These are phyloP conservation scores for Saccharomycopsis babjevae DNA, from an alignment of 805 yeast species.

Conservation along the genomic window DNA sequence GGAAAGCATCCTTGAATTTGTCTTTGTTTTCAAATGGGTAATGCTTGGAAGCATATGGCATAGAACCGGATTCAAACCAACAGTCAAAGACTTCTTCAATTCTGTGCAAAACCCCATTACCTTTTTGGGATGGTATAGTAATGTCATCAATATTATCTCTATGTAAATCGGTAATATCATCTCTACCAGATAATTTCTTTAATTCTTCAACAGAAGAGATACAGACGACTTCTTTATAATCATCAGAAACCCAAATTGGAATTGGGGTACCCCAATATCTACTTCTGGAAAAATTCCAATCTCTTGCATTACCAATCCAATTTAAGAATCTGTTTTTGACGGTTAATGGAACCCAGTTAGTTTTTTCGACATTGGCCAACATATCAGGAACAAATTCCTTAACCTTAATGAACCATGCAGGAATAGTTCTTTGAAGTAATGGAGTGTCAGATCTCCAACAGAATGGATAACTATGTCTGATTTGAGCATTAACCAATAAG, in stretches of 20 bases:
- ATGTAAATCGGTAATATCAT: constrained; percentile 80
- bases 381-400: constrained; percentile 80
- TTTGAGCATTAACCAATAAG: constrained; percentile 66
- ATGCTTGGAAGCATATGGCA: constrained; percentile 97
- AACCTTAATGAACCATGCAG: constrained; percentile 96
- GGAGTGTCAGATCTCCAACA: constrained; percentile 99
- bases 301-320: constrained; percentile 98
- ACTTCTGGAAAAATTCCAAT: constrained; percentile 97
- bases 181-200: constrained; percentile 70
- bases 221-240: constrained; percentile 85
- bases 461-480: constrained; percentile 95
- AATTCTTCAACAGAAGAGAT: constrained; percentile 86
- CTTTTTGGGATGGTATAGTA: constrained; percentile 85
- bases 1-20: constrained; percentile 64
- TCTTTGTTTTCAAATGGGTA: constrained; percentile 89
- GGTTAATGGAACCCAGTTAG: constrained; percentile 89
- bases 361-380: constrained; percentile 72
- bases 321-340: constrained; percentile 92
- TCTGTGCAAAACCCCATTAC: constrained; percentile 81
- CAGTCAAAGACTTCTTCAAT: constrained; percentile 98
- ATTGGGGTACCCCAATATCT: constrained; percentile 99
- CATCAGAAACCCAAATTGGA: constrained; percentile 96
- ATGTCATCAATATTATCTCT: constrained; percentile 86
- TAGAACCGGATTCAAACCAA: constrained; percentile 99
- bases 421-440: constrained; percentile 88